Percentiles rank a stretch among this genome's conserved stretches.
Evolutionary conservation across 495 filamentous ascomycete species (phyloP).

Genomic region (Glonium stellatum): DNA sequence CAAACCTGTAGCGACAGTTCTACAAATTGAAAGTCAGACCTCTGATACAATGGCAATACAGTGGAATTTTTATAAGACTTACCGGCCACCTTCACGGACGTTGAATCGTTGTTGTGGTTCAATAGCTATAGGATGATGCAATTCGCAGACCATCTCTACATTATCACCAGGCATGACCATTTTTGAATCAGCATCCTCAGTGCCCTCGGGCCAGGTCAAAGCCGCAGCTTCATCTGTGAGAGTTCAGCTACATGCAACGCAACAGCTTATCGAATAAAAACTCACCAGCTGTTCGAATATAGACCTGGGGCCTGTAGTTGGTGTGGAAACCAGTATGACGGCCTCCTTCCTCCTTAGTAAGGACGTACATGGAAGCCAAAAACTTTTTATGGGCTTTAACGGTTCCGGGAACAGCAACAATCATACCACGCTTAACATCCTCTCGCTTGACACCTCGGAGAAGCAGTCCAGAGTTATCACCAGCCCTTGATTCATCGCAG

Average conservation of each 20-base stretch:
- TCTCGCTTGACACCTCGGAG: constrained; percentile 92
- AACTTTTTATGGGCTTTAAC: constrained; percentile 81
- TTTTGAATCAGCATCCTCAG: constrained; percentile 53
- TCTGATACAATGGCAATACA: neutral
- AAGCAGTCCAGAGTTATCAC: constrained; percentile 97
- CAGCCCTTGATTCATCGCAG: constrained; percentile 84
- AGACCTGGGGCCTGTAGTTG: constrained; percentile 96
- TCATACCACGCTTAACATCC: constrained; percentile 90
- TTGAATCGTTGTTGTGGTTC: constrained; percentile 92
- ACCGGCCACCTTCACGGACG: constrained; percentile 84
- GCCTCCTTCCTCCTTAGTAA: constrained; percentile 95
- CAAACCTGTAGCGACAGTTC: constrained; percentile 28
- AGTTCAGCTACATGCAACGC: neutral
- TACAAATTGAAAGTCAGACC: neutral
- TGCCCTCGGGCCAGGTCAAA: constrained; percentile 75
- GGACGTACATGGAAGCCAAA: constrained; percentile 89
- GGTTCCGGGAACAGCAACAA: constrained; percentile 69
- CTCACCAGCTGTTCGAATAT: constrained; percentile 78
- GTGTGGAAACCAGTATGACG: constrained; percentile 85
- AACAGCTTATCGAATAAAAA: constrained; percentile 16
- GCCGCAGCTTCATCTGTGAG: constrained; percentile 65
- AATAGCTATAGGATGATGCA: constrained; percentile 73
- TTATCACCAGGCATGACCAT: constrained; percentile 98
- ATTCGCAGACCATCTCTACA: constrained; percentile 83
- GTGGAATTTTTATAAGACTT: neutral